Base-by-base conservation (phyloP, 2,329 filamentous ascomycete species). In the Corinectria fuckeliana region DNA sequence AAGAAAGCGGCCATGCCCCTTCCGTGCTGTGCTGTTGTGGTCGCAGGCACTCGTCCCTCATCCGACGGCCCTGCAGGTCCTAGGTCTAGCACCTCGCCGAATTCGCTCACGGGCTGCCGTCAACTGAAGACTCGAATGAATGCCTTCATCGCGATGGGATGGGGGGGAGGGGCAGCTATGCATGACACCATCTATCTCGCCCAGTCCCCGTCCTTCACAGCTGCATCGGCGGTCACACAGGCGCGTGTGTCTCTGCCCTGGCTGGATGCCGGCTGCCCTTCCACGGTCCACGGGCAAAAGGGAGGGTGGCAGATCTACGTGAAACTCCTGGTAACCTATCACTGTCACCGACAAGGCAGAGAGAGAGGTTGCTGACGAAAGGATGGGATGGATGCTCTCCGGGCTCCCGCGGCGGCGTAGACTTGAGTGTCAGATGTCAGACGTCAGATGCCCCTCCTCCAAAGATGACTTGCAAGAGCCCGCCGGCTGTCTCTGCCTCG, bases 1-100 rank as follows among this genome's bases (percentile, higher is more conserved):
- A 25, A 28, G 25, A 18, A 45, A 16, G 42, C 42, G 42, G 42
- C 42, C 42, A 45, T 45, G 42, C 28, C 42, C 42, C 20, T 9
- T 45, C 13, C n/a, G 25, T 18, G 23, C 21, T 28, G 25, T 28
- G 14, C 23, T 45, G 25, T 45, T 26, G 28, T 26, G 45, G 45
- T 36, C 18, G 21, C 26, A 21, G n/a, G 45, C 45, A 32, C 56
- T 50, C 54, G 61, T 61, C 63, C 65, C 61, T 62, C 63, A 60
- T 58, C 65, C 67, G 65, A 69, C 60, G 65, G 56, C 69, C 67
- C 65, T 69, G 67, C 67, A 69, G 67, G 53, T 58, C 58, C 45
- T 50, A 54, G 58, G 39, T 61, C 45, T 50, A 54, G 58, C 45
- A 54, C 48, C 45, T n/a, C 32, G 45, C 58, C 49, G 60, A 64